Conservation (phyloP, 805 yeast species). For the Sungouiozyma intestinalis region DNA sequence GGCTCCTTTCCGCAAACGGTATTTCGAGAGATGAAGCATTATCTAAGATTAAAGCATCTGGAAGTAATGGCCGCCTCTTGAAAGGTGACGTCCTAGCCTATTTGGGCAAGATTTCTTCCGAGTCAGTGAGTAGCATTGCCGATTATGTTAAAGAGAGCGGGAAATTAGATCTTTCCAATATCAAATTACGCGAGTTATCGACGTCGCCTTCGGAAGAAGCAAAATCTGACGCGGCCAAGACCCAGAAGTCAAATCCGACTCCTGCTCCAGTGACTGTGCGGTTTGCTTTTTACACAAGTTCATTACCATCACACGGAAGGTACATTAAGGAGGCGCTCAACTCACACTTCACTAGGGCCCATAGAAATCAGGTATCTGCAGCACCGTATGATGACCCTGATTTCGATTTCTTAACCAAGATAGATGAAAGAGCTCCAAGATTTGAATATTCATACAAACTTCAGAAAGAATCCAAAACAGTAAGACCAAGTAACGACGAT, state of each 20-base stretch:
- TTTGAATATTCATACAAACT: conserved; percentile 18
- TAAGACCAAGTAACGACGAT: neutral
- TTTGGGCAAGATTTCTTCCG: conserved; percentile 58
- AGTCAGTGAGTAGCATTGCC: conserved; percentile 43
- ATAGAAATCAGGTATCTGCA: no score
- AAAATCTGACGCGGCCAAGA: conserved; percentile 8
- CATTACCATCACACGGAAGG: no score
- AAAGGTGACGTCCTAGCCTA: conserved; percentile 88
- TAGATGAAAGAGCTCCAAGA: conserved; percentile 24
- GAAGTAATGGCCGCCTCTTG: conserved; percentile 78
- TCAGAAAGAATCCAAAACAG: neutral
- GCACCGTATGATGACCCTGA: conserved; percentile 47
- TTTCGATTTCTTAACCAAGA: conserved; percentile 49
- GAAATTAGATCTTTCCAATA: conserved; percentile 63
- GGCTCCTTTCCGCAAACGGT: conserved; percentile 48
- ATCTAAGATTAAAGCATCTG: conserved; percentile 66
- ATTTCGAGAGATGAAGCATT: conserved; percentile 66
- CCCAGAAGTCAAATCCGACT: no score
- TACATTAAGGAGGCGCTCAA: no score
- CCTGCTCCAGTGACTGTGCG: no score
- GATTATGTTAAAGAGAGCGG: conserved; percentile 44
- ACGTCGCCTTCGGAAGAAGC: conserved; percentile 11
- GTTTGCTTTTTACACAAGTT: no score
- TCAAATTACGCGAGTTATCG: conserved; percentile 30
- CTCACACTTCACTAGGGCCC: neutral